A percentile compares a stretch with the other conserved stretches of the same genome.
Conservation (phyloP, 1,284 basidiomycete genomes). For the Leccinum pachyderme region DNA sequence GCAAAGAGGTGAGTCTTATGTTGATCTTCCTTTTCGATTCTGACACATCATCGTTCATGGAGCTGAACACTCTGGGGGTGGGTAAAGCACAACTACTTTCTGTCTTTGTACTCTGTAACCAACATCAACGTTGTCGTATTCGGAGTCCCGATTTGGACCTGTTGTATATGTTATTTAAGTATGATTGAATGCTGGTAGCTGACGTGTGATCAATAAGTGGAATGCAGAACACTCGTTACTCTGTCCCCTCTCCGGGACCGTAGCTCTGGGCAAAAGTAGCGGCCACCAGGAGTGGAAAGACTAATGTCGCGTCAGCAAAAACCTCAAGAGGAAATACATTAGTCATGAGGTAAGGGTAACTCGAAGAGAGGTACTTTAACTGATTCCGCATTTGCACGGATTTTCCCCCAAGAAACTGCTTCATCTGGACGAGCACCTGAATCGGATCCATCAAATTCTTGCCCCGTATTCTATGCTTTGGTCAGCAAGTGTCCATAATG, state of each 20-base stretch:
- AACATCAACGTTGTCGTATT: conserved; percentile 1
- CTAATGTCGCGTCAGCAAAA: conserved; percentile 81
- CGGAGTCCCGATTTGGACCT: conserved; percentile 1
- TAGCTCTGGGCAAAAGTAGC: conserved; percentile 76
- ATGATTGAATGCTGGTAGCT: not conserved
- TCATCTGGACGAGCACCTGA: conserved; percentile 97
- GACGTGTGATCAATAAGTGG: not conserved
- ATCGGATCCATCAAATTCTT: conserved; percentile 99
- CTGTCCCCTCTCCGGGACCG: not conserved
- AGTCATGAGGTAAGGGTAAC: not conserved
- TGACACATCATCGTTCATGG: conserved; percentile 14
- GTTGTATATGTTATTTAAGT: conserved; percentile 14
- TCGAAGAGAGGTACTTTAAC: conserved; percentile 68
- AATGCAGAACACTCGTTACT: not conserved
- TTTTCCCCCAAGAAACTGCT: conserved; percentile 99
- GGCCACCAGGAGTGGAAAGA: conserved; percentile 88
- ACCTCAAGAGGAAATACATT: conserved; percentile 39
- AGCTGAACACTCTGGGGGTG: conserved; percentile 24
- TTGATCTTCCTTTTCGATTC: conserved; percentile 9
- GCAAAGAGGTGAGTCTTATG: conserved; percentile 36
- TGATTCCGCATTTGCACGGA: conserved; percentile 84
- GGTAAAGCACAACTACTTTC: conserved; percentile 9
- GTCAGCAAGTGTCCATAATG: conserved; percentile 4
- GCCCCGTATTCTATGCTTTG: conserved; percentile 81
- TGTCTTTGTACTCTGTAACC: conserved; percentile 1